Percentiles rank a stretch among this genome's conserved stretches.
Conservation (phyloP, 2,329 filamentous ascomycete genomes). For the Hirsutella thompsonii region DNA sequence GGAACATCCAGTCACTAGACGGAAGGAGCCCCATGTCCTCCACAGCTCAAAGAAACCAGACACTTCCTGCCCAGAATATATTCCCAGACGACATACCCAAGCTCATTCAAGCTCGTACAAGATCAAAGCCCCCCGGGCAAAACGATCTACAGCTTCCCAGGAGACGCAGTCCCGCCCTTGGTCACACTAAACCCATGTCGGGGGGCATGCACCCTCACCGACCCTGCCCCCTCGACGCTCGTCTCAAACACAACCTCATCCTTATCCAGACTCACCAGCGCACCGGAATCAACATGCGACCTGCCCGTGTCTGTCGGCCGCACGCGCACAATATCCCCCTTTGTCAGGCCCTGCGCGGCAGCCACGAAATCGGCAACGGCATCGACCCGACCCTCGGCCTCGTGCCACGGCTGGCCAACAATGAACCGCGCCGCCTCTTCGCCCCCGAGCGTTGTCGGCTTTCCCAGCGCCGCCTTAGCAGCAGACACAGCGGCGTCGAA, state of each 20-base stretch:
- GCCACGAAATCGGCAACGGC: slow-evolving; percentile 32
- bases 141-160: no score
- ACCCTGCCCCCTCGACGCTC: slow-evolving; percentile 21
- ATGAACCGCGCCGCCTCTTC: slow-evolving; percentile 19
- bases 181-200: slow-evolving; percentile 42
- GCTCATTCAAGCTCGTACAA: no score
- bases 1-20: no score
- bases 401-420: slow-evolving; percentile 28
- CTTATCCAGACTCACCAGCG: slow-evolving; percentile 35
- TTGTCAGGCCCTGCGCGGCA: slow-evolving; percentile 30
- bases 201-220: slow-evolving; percentile 46
- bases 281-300: slow-evolving; percentile 44
- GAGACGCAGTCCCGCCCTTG: slow-evolving; percentile 9
- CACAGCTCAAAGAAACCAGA: no score
- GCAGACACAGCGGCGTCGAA: slow-evolving; percentile 37
- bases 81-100: no score
- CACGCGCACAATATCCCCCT: slow-evolving; percentile 41
- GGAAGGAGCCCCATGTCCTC: no score
- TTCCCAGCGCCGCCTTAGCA: slow-evolving; percentile 21
- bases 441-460: slow-evolving; percentile 5
- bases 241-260: slow-evolving; percentile 47
- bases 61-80: no score
- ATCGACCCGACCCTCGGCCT: slow-evolving; percentile 30
- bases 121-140: no score
- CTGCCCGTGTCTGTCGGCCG: slow-evolving; percentile 51